Evolutionary conservation across 2,329 filamentous ascomycete species (phyloP).

Genomic region (Lachnellula cervina): DNA sequence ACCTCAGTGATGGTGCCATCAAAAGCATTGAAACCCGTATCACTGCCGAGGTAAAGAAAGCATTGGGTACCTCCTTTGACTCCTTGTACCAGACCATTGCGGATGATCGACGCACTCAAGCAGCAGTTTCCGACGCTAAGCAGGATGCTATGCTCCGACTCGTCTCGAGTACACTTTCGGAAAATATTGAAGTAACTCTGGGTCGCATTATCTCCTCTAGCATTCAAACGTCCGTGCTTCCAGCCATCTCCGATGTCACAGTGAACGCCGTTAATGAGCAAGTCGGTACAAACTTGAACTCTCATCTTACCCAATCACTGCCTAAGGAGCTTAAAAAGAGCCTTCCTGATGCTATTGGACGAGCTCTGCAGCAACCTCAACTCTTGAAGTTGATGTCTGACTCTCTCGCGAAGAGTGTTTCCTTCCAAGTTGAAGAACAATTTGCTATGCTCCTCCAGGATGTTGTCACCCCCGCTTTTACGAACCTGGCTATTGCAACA

Average conservation of each 20-base stretch:
- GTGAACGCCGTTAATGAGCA: slow-evolving; percentile 66
- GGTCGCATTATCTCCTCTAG: slow-evolving; percentile 54
- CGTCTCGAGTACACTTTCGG: slow-evolving; percentile 62
- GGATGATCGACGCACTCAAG: slow-evolving; percentile 63
- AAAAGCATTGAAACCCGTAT: slow-evolving; percentile 46
- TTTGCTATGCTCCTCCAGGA: slow-evolving; percentile 57
- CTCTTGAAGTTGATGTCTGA: slow-evolving; percentile 70
- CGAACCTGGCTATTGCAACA: slow-evolving; percentile 58
- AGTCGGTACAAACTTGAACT: slow-evolving; percentile 57
- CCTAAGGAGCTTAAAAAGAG: slow-evolving; percentile 66
- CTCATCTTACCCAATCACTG: slow-evolving; percentile 22
- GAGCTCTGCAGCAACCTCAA: slow-evolving; percentile 68
- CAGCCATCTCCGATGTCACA: slow-evolving; percentile 64
- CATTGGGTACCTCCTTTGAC: slow-evolving; percentile 53
- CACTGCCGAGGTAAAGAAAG: slow-evolving; percentile 41
- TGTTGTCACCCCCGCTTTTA: slow-evolving; percentile 62
- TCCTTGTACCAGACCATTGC: slow-evolving; percentile 59
- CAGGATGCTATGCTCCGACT: slow-evolving; percentile 65
- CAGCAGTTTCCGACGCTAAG: slow-evolving; percentile 58
- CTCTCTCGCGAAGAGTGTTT: slow-evolving; percentile 61
- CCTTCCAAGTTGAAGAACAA: slow-evolving; percentile 64
- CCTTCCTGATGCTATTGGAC: slow-evolving; percentile 62
- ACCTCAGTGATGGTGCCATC: slow-evolving; percentile 41
- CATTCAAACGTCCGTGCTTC: slow-evolving; percentile 68
- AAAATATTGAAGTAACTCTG: slow-evolving; percentile 55